Conservation (phyloP, 495 filamentous ascomycete species). For the Tuber aestivum region DNA sequence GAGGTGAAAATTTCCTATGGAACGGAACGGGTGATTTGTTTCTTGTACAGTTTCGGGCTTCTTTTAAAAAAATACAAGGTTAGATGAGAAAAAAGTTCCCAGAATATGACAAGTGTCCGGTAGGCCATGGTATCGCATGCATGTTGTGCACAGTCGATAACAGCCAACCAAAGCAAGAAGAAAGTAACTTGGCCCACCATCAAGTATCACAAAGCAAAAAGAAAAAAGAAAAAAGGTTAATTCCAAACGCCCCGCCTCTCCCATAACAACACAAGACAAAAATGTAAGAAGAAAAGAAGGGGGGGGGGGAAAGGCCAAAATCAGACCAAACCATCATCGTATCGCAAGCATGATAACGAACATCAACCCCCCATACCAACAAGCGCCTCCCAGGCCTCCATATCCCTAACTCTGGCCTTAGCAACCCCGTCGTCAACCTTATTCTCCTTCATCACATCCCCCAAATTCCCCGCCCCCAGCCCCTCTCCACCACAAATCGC, state of each 20-base stretch:
- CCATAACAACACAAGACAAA: not conserved
- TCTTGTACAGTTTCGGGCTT: not conserved
- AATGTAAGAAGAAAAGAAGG: not conserved
- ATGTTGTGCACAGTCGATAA: not conserved
- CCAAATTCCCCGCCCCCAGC: slow-evolving; percentile 28
- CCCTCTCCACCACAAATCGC: slow-evolving; percentile 14
- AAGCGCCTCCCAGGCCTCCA: slow-evolving; percentile 26
- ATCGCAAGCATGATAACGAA: not conserved
- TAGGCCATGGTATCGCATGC: not conserved
- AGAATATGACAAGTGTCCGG: not conserved
- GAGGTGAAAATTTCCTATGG: not conserved
- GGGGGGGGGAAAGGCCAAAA: not conserved
- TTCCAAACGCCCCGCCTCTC: not conserved
- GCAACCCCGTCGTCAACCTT: slow-evolving; percentile 33
- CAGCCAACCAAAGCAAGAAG: not conserved
- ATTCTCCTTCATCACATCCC: slow-evolving; percentile 35
- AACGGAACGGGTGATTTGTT: not conserved
- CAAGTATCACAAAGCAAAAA: not conserved
- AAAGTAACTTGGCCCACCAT: not conserved
- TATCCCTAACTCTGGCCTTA: slow-evolving; percentile 29
- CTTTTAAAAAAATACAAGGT: slow-evolving; percentile 1
- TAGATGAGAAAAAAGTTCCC: not conserved
- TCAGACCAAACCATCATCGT: not conserved
- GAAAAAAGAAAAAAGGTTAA: not conserved
- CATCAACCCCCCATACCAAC: slow-evolving; percentile 12